Evolutionary conservation across 352 stramenopile species (phyloP).

Genomic region (Pythium sp.): DNA sequence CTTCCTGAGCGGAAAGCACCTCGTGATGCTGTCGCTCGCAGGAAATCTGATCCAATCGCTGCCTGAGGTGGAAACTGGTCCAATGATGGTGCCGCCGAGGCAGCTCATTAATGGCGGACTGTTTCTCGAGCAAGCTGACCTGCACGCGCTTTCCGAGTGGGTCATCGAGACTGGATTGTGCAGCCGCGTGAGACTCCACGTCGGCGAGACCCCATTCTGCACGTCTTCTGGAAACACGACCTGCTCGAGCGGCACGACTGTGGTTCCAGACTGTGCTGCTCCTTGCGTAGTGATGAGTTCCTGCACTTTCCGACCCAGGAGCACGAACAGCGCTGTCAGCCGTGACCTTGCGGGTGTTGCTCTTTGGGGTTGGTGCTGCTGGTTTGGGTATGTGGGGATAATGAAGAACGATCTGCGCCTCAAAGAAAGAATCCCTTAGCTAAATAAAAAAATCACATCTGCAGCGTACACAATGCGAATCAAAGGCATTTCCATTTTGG

Average conservation of each 20-base stretch:
- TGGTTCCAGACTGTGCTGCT: background rate
- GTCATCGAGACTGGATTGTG: background rate
- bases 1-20: background rate
- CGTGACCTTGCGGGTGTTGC: background rate
- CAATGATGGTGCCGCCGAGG: background rate
- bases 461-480: background rate
- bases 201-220: background rate
- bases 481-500: slow-evolving; percentile 7
- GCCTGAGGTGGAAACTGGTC: background rate
- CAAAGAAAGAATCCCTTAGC: background rate
- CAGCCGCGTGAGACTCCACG: background rate
- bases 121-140: background rate
- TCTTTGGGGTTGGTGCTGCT: background rate
- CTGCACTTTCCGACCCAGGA: background rate
- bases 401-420: background rate
- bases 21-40: slow-evolving; percentile 1
- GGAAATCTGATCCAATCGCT: background rate
- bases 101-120: background rate
- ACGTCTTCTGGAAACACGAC: background rate
- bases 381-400: background rate
- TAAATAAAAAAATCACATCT: background rate
- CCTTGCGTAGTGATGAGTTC: background rate
- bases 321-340: background rate
- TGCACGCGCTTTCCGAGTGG: background rate
- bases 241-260: background rate